Evolutionary conservation across 2,329 filamentous ascomycete genomes (phyloP).

Genomic region (Aureobasidium sp.): DNA sequence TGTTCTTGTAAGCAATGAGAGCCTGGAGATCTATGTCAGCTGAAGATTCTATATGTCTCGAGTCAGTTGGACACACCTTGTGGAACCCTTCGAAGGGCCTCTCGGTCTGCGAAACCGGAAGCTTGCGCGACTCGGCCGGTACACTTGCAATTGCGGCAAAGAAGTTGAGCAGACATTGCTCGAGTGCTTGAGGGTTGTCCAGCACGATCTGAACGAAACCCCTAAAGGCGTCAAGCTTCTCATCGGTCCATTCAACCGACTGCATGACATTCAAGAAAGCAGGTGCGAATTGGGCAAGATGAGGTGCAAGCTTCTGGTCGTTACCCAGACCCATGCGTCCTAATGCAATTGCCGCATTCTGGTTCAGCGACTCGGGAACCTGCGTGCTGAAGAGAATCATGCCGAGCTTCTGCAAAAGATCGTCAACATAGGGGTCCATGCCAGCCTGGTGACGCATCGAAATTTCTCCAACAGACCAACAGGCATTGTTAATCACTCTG

Average conservation of each 20-base stretch:
- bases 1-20: conserved; percentile 47
- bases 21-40: conserved; percentile 25
- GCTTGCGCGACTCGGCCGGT: conserved; percentile 37
- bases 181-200: conserved; percentile 86
- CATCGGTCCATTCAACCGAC: conserved; percentile 79
- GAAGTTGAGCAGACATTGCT: conserved; percentile 73
- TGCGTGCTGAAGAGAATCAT: conserved; percentile 79
- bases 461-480: conserved; percentile 94
- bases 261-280: conserved; percentile 76
- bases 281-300: conserved; percentile 71
- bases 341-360: conserved; percentile 91
- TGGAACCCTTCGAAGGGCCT: conserved; percentile 65
- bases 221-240: conserved; percentile 89
- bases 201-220: conserved; percentile 82
- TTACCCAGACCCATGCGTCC: conserved; percentile 79
- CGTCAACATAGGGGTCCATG: conserved; percentile 70
- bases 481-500: conserved; percentile 94
- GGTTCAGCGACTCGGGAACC: conserved; percentile 77
- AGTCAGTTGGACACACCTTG: conserved; percentile 45
- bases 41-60: background rate
- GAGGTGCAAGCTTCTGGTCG: conserved; percentile 67
- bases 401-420: conserved; percentile 68
- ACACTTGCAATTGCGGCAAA: conserved; percentile 75
- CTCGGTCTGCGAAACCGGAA: conserved; percentile 54
- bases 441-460: conserved; percentile 66